Percentiles rank a stretch among this genome's conserved stretches.
Evolutionary conservation across 2,329 filamentous ascomycete genomes (phyloP).

Genomic region (Colletotrichum destructivum): DNA sequence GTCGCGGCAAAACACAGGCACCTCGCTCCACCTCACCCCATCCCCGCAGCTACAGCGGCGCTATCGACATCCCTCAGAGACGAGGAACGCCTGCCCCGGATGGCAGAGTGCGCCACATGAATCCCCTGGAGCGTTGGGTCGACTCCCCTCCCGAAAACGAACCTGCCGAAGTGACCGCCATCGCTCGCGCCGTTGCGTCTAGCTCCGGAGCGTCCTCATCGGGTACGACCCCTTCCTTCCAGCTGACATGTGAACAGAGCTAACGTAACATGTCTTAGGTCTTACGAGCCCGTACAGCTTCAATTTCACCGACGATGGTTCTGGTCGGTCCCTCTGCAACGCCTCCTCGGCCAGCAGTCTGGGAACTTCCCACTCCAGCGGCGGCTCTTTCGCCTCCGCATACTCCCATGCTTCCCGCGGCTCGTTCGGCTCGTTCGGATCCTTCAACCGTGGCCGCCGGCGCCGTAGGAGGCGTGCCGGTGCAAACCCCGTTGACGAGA

Average conservation of each 20-base stretch:
- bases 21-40: conserved; percentile 80
- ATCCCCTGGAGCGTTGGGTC: conserved; percentile 72
- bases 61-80: conserved; percentile 81
- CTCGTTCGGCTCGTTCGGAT: conserved; percentile 67
- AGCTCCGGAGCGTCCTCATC: conserved; percentile 63
- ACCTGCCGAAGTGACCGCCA: conserved; percentile 71
- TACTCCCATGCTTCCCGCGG: conserved; percentile 72
- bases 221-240: conserved; percentile 9
- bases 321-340: conserved; percentile 70
- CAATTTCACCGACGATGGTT: conserved; percentile 74
- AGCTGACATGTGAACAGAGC: neutral
- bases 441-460: conserved; percentile 62
- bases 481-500: conserved; percentile 55
- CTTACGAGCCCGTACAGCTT: conserved; percentile 71
- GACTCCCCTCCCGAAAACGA: conserved; percentile 74
- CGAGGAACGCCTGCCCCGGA: conserved; percentile 69
- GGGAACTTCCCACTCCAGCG: conserved; percentile 73
- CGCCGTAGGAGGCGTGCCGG: conserved; percentile 65
- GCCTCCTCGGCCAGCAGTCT: conserved; percentile 73
- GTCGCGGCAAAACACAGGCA: conserved; percentile 82
- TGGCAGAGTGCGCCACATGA: conserved; percentile 58
- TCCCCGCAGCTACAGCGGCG: conserved; percentile 70
- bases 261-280: conserved; percentile 49
- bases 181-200: conserved; percentile 70
- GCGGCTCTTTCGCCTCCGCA: conserved; percentile 70